phyloP scores from a whole-genome alignment of 2,329 filamentous ascomycete genomes.

The Xylaria polymorpha region DNA sequence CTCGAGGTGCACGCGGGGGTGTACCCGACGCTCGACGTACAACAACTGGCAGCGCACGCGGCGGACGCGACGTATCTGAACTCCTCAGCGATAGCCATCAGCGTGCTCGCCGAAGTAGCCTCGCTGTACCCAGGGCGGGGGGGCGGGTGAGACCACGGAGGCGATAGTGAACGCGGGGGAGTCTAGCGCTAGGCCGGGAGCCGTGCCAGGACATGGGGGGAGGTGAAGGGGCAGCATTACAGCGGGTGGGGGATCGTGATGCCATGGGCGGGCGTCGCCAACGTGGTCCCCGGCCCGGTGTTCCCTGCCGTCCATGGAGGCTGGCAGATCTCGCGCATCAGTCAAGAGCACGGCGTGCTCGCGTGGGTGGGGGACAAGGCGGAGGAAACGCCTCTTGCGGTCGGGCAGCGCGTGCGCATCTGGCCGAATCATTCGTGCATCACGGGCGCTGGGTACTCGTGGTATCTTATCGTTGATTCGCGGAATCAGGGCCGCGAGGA shows the following conservation, averaged over 20 bases:
- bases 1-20: slow-evolving; percentile 82
- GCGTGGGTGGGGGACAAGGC: slow-evolving; percentile 65
- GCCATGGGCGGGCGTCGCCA: slow-evolving; percentile 61
- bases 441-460: slow-evolving; percentile 75
- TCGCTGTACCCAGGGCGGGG: slow-evolving; percentile 74
- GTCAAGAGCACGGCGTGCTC: slow-evolving; percentile 83
- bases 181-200: slow-evolving; percentile 77
- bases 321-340: slow-evolving; percentile 78
- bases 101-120: slow-evolving; percentile 77
- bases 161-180: slow-evolving; percentile 77
- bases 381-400: slow-evolving; percentile 59
- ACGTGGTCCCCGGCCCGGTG: slow-evolving; percentile 54
- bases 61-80: slow-evolving; percentile 56
- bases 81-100: slow-evolving; percentile 71
- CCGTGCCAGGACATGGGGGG: slow-evolving; percentile 67
- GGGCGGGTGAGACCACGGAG: slow-evolving; percentile 62
- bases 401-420: slow-evolving; percentile 75
- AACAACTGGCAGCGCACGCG: slow-evolving; percentile 80
- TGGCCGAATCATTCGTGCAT: slow-evolving; percentile 89
- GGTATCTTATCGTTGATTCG: slow-evolving; percentile 80
- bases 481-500: slow-evolving; percentile 63
- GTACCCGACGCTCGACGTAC: slow-evolving; percentile 80
- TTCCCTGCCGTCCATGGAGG: slow-evolving; percentile 58
- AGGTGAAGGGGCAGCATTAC: slow-evolving; percentile 61
- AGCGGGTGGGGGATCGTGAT: slow-evolving; percentile 76